Evolutionary conservation across 768 basidiomycete genomes (phyloP).

Genomic region (Gautieria morchelliformis): DNA sequence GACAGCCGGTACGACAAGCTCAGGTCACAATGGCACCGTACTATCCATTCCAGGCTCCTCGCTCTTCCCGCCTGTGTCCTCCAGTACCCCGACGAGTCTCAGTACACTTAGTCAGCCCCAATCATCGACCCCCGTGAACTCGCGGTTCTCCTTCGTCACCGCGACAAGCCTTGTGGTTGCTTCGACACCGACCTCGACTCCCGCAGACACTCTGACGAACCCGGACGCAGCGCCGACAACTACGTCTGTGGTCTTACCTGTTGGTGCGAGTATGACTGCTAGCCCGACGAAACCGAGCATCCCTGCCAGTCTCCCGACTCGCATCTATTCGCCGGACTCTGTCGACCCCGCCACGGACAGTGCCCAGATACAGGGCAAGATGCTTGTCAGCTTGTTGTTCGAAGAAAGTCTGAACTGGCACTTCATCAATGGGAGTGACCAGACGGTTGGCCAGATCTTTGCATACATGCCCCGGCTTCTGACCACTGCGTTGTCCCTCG

Average conservation of each 20-base stretch:
- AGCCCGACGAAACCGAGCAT: slow-evolving; percentile 28
- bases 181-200: slow-evolving; percentile 15
- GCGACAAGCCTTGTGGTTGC: slow-evolving; percentile 18
- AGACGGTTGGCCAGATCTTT: slow-evolving; percentile 71
- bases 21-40: not conserved
- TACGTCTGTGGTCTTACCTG: slow-evolving; percentile 17
- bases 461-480: slow-evolving; percentile 52
- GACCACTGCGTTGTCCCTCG: slow-evolving; percentile 34
- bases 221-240: slow-evolving; percentile 29
- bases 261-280: slow-evolving; percentile 13
- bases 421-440: slow-evolving; percentile 48
- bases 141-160: slow-evolving; percentile 28
- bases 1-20: not conserved
- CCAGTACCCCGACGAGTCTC: slow-evolving; percentile 7
- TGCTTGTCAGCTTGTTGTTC: slow-evolving; percentile 59
- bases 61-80: not conserved
- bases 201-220: slow-evolving; percentile 19
- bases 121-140: slow-evolving; percentile 9
- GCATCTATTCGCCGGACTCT: slow-evolving; percentile 40
- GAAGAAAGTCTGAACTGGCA: slow-evolving; percentile 51
- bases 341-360: slow-evolving; percentile 12
- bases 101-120: slow-evolving; percentile 13
- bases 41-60: not conserved
- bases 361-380: slow-evolving; percentile 28
- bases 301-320: slow-evolving; percentile 49